phyloP scores from a whole-genome alignment of 2,329 filamentous ascomycete genomes.

The Dothiorella sarmentorum region DNA sequence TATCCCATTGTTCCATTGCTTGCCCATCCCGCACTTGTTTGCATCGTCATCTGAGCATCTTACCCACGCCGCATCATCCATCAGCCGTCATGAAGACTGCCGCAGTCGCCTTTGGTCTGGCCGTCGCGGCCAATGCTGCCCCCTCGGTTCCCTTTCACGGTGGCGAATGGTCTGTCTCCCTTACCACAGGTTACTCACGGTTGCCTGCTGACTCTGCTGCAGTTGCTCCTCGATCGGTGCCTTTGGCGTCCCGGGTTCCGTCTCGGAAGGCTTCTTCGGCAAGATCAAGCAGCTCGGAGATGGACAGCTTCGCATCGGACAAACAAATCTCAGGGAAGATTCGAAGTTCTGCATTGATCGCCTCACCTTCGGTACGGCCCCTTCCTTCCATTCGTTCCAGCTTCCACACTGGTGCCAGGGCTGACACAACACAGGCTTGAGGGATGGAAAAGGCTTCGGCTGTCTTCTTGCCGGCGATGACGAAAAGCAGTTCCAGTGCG shows the following conservation, averaged over 20 bases:
- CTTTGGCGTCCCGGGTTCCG: background rate
- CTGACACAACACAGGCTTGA: constrained; percentile 4
- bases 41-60: background rate
- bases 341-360: background rate
- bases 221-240: background rate
- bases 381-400: no score
- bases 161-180: background rate
- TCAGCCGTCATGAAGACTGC: constrained; percentile 6
- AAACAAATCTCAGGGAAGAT: background rate
- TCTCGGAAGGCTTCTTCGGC: background rate
- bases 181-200: background rate
- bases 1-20: constrained; percentile 13
- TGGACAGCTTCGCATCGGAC: constrained; percentile 9
- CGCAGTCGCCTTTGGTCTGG: background rate
- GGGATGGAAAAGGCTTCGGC: background rate
- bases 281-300: background rate
- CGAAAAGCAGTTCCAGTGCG: constrained; percentile 8
- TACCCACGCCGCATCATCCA: background rate
- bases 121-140: background rate
- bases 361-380: background rate
- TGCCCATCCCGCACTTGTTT: constrained; percentile 6
- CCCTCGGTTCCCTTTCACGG: background rate
- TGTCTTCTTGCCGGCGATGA: background rate
- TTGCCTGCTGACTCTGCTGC: background rate
- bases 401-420: no score